Evolutionary conservation across 2,329 filamentous ascomycete genomes (phyloP).

Genomic region (Alternaria sp.): DNA sequence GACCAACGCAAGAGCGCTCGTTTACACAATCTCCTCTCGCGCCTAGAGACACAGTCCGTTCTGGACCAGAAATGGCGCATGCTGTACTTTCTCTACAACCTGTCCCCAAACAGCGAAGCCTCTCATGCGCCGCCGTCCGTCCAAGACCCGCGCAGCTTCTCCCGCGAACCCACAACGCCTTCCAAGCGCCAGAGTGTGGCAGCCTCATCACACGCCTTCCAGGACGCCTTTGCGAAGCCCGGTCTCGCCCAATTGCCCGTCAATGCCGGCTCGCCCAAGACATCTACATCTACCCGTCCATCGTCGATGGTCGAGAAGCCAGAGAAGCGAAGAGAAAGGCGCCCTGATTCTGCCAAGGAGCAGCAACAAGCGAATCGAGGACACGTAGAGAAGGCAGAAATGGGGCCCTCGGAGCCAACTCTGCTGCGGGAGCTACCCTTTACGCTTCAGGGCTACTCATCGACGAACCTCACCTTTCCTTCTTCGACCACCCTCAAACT

Average conservation of each 20-base stretch:
- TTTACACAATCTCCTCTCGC: constrained; percentile 90
- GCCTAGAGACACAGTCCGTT: constrained; percentile 88
- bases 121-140: constrained; percentile 16
- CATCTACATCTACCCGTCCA: constrained; percentile 28
- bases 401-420: constrained; percentile 55
- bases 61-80: constrained; percentile 97
- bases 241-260: constrained; percentile 55
- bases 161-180: constrained; percentile 41
- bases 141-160: constrained; percentile 26
- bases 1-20: constrained; percentile 74
- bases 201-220: constrained; percentile 43
- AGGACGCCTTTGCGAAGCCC: constrained; percentile 59
- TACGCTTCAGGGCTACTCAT: constrained; percentile 90
- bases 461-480: constrained; percentile 80
- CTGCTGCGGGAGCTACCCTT: constrained; percentile 79
- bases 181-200: constrained; percentile 34
- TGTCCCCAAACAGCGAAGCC: constrained; percentile 67
- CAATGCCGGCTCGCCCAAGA: constrained; percentile 44
- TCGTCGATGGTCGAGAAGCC: constrained; percentile 32
- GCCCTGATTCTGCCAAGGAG: constrained; percentile 38
- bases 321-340: constrained; percentile 42
- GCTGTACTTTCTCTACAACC: constrained; percentile 84
- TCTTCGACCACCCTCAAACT: constrained; percentile 75
- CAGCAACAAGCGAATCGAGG: constrained; percentile 28
- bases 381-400: constrained; percentile 20